Evolutionary conservation across 495 filamentous ascomycete species (phyloP).

Genomic region (Annulohypoxylon nitens): DNA sequence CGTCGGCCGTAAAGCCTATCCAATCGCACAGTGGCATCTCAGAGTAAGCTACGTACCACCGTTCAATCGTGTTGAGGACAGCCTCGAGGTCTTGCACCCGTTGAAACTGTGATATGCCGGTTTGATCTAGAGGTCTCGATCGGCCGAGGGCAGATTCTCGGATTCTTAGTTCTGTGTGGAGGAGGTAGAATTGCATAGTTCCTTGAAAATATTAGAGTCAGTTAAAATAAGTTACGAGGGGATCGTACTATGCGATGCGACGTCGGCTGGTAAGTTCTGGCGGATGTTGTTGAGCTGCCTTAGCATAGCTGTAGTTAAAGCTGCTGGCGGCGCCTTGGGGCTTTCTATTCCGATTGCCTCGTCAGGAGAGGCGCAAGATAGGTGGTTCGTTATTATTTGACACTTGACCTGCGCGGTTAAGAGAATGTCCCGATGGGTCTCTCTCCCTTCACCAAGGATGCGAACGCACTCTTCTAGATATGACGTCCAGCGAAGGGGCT

Average conservation of each 20-base stretch:
- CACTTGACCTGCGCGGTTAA: conserved; percentile 61
- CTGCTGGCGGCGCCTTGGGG: conserved; percentile 9
- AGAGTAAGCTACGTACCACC: conserved; percentile 56
- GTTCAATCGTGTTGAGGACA: conserved; percentile 55
- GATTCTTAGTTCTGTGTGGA: conserved; percentile 35
- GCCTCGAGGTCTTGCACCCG: conserved; percentile 38
- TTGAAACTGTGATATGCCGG: conserved; percentile 34
- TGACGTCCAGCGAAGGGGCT: conserved; percentile 64
- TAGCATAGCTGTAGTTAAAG: conserved; percentile 27
- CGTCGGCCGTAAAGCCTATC: conserved; percentile 53
- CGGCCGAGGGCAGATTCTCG: conserved; percentile 19
- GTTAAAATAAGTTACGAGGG: background rate
- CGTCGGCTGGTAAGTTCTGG: conserved; percentile 34
- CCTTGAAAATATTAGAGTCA: conserved; percentile 28
- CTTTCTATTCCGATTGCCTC: conserved; percentile 22
- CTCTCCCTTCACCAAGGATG: conserved; percentile 56
- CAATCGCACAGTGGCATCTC: conserved; percentile 51
- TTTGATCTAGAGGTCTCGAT: conserved; percentile 23
- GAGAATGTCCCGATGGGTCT: conserved; percentile 60
- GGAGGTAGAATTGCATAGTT: conserved; percentile 32
- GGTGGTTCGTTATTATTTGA: conserved; percentile 53
- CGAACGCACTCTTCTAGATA: conserved; percentile 65
- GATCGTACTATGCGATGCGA: conserved; percentile 30
- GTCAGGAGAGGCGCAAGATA: conserved; percentile 21
- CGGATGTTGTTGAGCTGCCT: conserved; percentile 36